phyloP scores from a whole-genome alignment of 176 grass and related monocot genomes.

The Otatea glauca region DNA sequence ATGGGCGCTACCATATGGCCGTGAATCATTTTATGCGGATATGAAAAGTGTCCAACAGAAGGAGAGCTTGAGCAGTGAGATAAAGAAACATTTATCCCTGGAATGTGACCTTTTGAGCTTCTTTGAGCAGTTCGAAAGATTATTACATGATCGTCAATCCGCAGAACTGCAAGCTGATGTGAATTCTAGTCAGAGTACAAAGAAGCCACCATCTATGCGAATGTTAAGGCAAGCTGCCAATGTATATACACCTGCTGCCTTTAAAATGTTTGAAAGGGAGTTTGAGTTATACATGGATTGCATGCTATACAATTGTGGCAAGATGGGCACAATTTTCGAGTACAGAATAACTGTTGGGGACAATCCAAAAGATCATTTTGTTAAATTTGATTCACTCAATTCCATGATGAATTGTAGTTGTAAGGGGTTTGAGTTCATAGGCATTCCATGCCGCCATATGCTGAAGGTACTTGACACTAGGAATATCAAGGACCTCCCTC shows the following conservation, averaged over 20 bases:
- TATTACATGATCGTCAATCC: constrained; percentile 63
- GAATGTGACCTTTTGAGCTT: constrained; percentile 70
- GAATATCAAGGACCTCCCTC: constrained; percentile 89
- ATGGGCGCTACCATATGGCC: constrained; percentile 78
- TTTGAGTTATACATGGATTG: constrained; percentile 99
- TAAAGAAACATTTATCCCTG: constrained; percentile 67
- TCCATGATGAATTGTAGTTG: constrained; percentile 71
- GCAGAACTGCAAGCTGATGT: constrained; percentile 75
- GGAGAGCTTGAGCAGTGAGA: constrained; percentile 66
- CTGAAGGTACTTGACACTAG: constrained; percentile 86
- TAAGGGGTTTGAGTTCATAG: constrained; percentile 83
- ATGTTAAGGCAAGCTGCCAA: constrained; percentile 83
- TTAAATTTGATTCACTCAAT: constrained; percentile 82
- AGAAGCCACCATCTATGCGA: constrained; percentile 86
- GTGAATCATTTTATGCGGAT: constrained; percentile 82
- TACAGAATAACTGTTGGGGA: constrained; percentile 74
- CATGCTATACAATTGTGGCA: constrained; percentile 72
- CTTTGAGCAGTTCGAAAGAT: constrained; percentile 74
- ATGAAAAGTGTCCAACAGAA: constrained; percentile 86
- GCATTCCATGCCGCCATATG: constrained; percentile 85
- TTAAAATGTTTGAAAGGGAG: constrained; percentile 96
- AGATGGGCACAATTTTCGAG: constrained; percentile 67
- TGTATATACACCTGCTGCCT: constrained; percentile 84
- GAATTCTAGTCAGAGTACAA: constrained; percentile 60
- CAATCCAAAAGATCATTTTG: constrained; percentile 71